A percentile compares a stretch with the other conserved stretches of the same genome.
Evolutionary conservation across 768 basidiomycete species (phyloP).

Genomic region (Multifurca ochricompacta): DNA sequence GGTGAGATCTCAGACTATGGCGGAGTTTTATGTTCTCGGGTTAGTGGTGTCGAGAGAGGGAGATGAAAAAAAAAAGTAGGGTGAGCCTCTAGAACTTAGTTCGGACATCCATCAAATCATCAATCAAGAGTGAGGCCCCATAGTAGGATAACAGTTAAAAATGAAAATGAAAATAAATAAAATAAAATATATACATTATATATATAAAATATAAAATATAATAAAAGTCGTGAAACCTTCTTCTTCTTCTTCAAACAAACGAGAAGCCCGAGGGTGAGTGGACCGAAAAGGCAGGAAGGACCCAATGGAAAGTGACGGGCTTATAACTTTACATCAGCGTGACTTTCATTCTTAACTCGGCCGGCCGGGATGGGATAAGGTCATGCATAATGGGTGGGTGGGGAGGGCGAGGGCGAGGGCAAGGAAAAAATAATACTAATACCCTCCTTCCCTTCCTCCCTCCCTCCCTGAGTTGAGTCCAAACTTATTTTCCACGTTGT

Average conservation of each 20-base stretch:
- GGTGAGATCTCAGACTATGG: conserved; percentile 7
- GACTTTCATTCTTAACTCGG: conserved; percentile 15
- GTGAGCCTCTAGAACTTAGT: background rate
- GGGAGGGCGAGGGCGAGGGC: too few species aligned
- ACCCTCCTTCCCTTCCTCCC: too few species aligned
- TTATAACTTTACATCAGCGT: conserved; percentile 14
- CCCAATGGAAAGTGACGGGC: conserved; percentile 5
- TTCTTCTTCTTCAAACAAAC: conserved; percentile 13
- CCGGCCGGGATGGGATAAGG: too few species aligned
- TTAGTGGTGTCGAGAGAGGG: background rate
- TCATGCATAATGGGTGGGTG: too few species aligned
- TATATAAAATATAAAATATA: background rate
- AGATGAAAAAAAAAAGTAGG: conserved; percentile 6
- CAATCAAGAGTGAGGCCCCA: conserved; percentile 3
- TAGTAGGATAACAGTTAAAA: too few species aligned
- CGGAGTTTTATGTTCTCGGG: conserved; percentile 9
- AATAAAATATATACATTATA: too few species aligned
- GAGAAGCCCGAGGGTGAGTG: conserved; percentile 12
- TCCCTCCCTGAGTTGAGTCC: background rate
- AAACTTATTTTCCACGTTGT: conserved; percentile 10
- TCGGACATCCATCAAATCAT: conserved; percentile 1
- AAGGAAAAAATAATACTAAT: too few species aligned
- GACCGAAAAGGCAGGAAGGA: conserved; percentile 11
- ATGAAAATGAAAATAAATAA: too few species aligned
- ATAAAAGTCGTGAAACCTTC: conserved; percentile 8